A percentile compares a stretch with the other conserved stretches of the same genome.
phyloP scores from a whole-genome alignment of 805 yeast genomes.

The Nakazawaea ambrosiae region DNA sequence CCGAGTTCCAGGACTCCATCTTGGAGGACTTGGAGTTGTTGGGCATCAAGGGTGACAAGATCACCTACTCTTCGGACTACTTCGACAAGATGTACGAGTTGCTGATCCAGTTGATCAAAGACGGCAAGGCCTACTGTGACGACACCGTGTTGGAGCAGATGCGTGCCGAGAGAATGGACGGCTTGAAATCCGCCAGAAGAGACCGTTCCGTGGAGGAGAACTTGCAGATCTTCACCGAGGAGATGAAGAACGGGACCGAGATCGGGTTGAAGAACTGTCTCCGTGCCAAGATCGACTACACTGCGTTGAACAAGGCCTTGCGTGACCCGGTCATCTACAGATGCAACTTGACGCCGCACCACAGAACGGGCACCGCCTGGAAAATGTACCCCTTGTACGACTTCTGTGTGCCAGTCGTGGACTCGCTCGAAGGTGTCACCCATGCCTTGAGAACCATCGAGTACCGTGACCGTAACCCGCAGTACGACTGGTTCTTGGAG shows the following conservation, averaged over 20 bases:
- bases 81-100: conserved; percentile 86
- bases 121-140: conserved; percentile 95
- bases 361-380: conserved; percentile 90
- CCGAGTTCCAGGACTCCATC: conserved; percentile 90
- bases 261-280: conserved; percentile 87
- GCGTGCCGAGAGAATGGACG: conserved; percentile 99
- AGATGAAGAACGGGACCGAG: conserved; percentile 92
- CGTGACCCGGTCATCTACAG: conserved; percentile 98
- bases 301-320: conserved; percentile 86
- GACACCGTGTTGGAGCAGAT: conserved; percentile 90
- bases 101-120: conserved; percentile 83
- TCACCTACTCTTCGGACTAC: conserved; percentile 91
- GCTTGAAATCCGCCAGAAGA: conserved; percentile 87
- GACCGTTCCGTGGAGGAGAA: conserved; percentile 91
- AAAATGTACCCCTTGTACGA: conserved; percentile 98
- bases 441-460: conserved; percentile 97
- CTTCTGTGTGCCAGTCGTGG: conserved; percentile 97
- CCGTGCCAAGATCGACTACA: conserved; percentile 94
- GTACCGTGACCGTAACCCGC: conserved; percentile 98
- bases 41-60: conserved; percentile 86
- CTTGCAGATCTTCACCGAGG: conserved; percentile 75
- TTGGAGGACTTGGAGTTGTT: conserved; percentile 84
- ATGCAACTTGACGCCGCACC: conserved; percentile 96
- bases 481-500: conserved; percentile 92
- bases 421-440: conserved; percentile 93